Conservation (phyloP, 179 eudicot species). For the Spinacia oleracea region DNA sequence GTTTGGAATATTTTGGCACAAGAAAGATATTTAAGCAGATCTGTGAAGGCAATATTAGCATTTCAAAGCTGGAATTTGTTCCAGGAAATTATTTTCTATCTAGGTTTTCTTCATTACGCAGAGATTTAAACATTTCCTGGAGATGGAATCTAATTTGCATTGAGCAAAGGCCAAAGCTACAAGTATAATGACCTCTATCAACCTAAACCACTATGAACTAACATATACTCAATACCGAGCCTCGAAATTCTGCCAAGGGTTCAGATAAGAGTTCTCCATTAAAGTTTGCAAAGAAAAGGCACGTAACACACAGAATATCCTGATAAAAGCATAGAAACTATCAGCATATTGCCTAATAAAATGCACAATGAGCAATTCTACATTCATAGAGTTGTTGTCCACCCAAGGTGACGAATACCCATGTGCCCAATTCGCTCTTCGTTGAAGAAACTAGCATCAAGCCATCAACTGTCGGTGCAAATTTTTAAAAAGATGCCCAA, state of each 20-base stretch:
- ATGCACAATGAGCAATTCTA: neutral
- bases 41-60: neutral
- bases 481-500: neutral
- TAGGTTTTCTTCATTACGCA: neutral
- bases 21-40: neutral
- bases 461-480: neutral
- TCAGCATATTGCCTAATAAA: neutral
- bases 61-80: neutral
- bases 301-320: neutral
- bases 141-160: neutral
- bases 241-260: neutral
- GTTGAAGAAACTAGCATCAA: neutral
- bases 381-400: too few relatives aligned
- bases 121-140: neutral
- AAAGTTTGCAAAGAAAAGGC: neutral
- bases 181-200: neutral
- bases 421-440: neutral
- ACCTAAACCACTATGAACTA: neutral
- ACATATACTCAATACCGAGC: neutral
- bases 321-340: neutral
- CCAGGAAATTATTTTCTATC: neutral
- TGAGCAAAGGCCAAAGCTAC: neutral
- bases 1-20: neutral
- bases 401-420: too few relatives aligned
- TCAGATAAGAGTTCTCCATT: neutral